Conservation (phyloP, 805 yeast genomes). For the Cyberlindnera nakhonratchasimensis region DNA sequence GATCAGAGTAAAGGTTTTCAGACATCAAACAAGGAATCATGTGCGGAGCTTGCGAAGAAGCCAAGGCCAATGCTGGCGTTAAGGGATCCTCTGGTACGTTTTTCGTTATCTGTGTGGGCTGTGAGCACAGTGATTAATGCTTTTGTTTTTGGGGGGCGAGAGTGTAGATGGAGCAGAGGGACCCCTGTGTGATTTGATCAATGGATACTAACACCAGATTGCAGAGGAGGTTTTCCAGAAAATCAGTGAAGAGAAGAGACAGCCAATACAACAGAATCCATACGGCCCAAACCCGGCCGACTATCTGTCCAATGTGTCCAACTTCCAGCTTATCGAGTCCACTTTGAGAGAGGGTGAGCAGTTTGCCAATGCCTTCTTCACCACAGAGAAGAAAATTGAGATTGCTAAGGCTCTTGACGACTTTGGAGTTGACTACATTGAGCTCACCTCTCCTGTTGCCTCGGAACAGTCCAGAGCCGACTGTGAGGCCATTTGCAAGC, state of each 20-base stretch:
- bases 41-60: constrained; percentile 28
- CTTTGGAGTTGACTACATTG: constrained; percentile 97
- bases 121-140: background rate
- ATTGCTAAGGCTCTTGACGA: constrained; percentile 96
- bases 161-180: background rate
- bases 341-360: constrained; percentile 98
- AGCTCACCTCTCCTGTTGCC: constrained; percentile 96
- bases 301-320: constrained; percentile 81
- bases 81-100: constrained; percentile 10
- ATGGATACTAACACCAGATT: constrained; percentile 12
- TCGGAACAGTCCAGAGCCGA: constrained; percentile 89
- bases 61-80: constrained; percentile 24
- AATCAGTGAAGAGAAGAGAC: constrained; percentile 43
- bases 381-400: constrained; percentile 91
- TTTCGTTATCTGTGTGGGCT: background rate
- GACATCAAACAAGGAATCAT: constrained; percentile 9
- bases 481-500: constrained; percentile 97
- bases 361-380: constrained; percentile 94
- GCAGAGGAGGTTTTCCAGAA: constrained; percentile 34
- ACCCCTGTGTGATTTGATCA: background rate
- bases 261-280: constrained; percentile 53
- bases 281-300: constrained; percentile 96
- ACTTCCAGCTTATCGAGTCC: constrained; percentile 89
- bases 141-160: too few relatives aligned
- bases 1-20: too few relatives aligned